These are phyloP conservation scores for Phytophthora tentaculata DNA, from an alignment of 352 stramenopile species.

Conservation along the genomic window DNA sequence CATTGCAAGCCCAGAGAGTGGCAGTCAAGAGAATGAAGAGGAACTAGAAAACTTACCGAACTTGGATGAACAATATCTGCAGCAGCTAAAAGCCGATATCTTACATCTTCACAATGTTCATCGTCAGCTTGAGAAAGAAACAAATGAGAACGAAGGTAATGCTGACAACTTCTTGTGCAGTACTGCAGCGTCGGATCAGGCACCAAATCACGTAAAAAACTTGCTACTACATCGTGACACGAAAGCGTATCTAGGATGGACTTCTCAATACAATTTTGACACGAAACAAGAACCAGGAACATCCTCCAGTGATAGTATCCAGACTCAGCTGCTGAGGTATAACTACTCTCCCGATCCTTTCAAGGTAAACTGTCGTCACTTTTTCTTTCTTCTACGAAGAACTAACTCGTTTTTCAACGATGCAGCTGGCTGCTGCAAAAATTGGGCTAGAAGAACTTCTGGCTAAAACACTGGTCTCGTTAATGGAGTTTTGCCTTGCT, in stretches of 20 bases:
- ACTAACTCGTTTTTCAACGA: constrained; percentile 6
- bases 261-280: constrained; percentile 9
- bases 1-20: constrained; percentile 6
- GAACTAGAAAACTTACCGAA: not conserved
- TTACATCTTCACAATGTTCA: constrained; percentile 38
- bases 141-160: constrained; percentile 11
- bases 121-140: constrained; percentile 27
- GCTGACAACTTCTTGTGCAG: not conserved
- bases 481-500: constrained; percentile 34
- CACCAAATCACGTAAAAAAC: constrained; percentile 63
- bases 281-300: constrained; percentile 1
- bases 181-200: constrained; percentile 7
- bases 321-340: constrained; percentile 47
- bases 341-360: constrained; percentile 53
- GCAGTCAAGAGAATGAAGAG: constrained; percentile 1
- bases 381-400: not conserved
- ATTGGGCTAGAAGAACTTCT: constrained; percentile 43
- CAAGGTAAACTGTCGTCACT: constrained; percentile 33
- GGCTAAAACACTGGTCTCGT: constrained; percentile 24
- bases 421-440: constrained; percentile 42
- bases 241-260: constrained; percentile 26
- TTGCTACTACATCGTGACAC: constrained; percentile 64
- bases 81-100: constrained; percentile 68
- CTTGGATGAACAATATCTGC: constrained; percentile 56
- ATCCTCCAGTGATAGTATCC: constrained; percentile 15